A percentile compares a stretch with the other conserved stretches of the same genome.
Conservation (phyloP, 2,329 filamentous ascomycete species). For the Botrytis byssoidea region DNA sequence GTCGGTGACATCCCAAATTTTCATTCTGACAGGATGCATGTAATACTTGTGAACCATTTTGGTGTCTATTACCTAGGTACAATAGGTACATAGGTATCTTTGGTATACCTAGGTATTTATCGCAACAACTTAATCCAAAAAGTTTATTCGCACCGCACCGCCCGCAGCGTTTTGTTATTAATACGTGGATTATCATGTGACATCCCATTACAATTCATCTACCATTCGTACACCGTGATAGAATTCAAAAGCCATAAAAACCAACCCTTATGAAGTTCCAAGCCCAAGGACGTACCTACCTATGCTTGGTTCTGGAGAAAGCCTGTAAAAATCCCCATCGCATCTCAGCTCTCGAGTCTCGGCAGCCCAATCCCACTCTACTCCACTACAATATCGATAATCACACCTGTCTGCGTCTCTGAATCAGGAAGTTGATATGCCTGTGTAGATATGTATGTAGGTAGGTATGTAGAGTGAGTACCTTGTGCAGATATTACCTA, state of each 20-base stretch:
- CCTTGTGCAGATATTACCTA: neutral
- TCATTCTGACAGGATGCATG: neutral
- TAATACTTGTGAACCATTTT: no score
- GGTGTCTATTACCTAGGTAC: no score
- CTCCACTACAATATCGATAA: neutral
- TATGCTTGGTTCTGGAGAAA: neutral
- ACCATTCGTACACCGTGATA: no score
- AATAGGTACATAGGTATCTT: no score
- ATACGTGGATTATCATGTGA: neutral
- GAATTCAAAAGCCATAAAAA: neutral
- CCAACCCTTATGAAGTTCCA: neutral
- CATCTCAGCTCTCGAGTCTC: neutral
- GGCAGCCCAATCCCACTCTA: neutral
- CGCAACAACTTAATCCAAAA: no score
- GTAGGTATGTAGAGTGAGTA: no score
- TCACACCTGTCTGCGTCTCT: neutral
- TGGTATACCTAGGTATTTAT: no score
- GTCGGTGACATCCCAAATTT: neutral
- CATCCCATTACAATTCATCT: neutral
- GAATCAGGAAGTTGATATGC: neutral
- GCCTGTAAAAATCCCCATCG: neutral
- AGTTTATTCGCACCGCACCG: no score
- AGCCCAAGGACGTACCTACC: neutral
- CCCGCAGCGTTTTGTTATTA: neutral
- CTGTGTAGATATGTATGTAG: neutral